Percentiles rank a stretch among this genome's conserved stretches.
Evolutionary conservation across 176 grass and related monocot genomes (phyloP).

Genomic region (Aegilops bicornis): DNA sequence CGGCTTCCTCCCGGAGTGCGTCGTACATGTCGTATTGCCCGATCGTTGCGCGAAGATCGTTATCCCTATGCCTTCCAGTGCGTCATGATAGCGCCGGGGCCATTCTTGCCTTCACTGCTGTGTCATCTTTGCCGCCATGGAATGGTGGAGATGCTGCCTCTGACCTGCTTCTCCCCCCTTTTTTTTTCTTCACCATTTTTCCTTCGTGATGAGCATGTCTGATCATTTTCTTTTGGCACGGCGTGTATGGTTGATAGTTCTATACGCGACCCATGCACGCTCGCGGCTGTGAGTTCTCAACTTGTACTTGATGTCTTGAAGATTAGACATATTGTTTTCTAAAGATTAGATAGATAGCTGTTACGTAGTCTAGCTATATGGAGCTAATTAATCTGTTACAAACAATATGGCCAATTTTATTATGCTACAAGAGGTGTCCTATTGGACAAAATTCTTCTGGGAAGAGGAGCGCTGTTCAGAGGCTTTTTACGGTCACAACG

Average conservation of each 20-base stretch:
- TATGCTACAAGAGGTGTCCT: background rate
- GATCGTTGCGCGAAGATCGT: background rate
- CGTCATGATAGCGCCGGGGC: conserved; percentile 20
- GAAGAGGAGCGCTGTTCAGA: background rate
- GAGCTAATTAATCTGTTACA: no score
- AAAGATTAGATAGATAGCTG: conserved; percentile 3
- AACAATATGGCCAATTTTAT: background rate
- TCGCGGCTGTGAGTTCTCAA: background rate
- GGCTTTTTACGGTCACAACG: background rate
- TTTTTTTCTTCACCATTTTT: background rate
- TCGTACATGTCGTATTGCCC: background rate
- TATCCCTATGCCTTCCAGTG: conserved; percentile 7
- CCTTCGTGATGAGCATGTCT: background rate
- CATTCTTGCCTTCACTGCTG: conserved; percentile 5
- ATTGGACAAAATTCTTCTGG: background rate
- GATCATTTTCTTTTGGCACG: background rate
- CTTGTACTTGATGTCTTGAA: background rate
- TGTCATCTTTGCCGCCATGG: background rate
- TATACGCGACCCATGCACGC: no score
- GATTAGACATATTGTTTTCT: background rate
- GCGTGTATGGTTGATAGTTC: background rate
- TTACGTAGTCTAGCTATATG: background rate
- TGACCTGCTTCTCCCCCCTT: background rate
- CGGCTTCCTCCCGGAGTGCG: background rate
- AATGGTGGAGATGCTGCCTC: background rate